These are phyloP conservation scores for Candida sp. DNA, from an alignment of 1,139 yeast species.

Conservation along the genomic window DNA sequence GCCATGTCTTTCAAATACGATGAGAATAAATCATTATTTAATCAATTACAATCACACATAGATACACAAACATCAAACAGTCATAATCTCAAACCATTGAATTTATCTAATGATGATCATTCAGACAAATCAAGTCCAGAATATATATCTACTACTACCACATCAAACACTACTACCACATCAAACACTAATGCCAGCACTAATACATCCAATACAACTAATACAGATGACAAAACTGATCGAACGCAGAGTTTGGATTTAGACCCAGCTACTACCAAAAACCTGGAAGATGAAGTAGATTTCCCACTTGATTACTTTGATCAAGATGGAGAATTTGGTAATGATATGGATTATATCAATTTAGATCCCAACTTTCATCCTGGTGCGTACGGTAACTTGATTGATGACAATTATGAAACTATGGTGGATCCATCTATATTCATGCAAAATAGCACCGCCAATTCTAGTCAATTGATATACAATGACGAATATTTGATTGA, in stretches of 20 bases:
- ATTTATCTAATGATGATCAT: not conserved
- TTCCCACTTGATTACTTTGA: constrained; percentile 66
- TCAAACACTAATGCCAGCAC: constrained; percentile 2
- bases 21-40: constrained; percentile 41
- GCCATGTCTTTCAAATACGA: constrained; percentile 60
- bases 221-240: not conserved
- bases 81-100: not conserved
- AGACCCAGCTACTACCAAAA: constrained; percentile 20
- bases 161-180: not conserved
- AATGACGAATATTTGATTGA: constrained; percentile 47
- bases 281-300: constrained; percentile 49
- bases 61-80: constrained; percentile 23
- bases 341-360: constrained; percentile 27
- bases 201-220: not conserved
- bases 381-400: constrained; percentile 17
- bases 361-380: constrained; percentile 28
- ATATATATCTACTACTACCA: constrained; percentile 4
- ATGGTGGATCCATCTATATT: constrained; percentile 28
- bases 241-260: constrained; percentile 16
- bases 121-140: constrained; percentile 2
- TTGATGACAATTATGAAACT: constrained; percentile 24
- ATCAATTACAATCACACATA: constrained; percentile 48
- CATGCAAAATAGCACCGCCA: constrained; percentile 11
- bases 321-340: constrained; percentile 11
- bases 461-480: constrained; percentile 28